These are phyloP conservation scores for Fusarium anguioides DNA, from an alignment of 2,329 filamentous ascomycete genomes.

Conservation along the genomic window DNA sequence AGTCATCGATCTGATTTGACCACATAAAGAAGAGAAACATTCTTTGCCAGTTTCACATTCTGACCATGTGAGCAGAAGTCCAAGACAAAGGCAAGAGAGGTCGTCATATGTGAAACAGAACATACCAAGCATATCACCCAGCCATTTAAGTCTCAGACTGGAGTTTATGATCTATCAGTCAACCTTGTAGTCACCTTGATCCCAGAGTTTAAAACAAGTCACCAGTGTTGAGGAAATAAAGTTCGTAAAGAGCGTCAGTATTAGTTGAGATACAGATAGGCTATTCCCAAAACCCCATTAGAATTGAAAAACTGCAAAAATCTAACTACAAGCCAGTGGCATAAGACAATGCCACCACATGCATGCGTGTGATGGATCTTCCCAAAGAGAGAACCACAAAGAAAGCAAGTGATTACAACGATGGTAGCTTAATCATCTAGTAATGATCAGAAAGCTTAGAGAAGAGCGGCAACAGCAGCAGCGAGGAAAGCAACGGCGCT, in stretches of 20 bases:
- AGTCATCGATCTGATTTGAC: too few species aligned
- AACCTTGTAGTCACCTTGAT: too few species aligned
- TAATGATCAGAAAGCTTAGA: slow-evolving; percentile 13
- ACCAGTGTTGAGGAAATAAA: neutral
- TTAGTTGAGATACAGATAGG: slow-evolving; percentile 19
- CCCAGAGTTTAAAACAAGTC: neutral
- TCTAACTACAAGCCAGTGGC: slow-evolving; percentile 28
- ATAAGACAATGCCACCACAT: slow-evolving; percentile 17
- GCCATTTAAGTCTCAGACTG: too few species aligned
- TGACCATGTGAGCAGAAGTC: neutral
- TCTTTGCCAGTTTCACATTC: neutral
- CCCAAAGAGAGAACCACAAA: slow-evolving; percentile 25
- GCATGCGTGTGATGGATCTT: neutral
- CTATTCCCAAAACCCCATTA: slow-evolving; percentile 21
- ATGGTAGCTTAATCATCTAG: too few species aligned
- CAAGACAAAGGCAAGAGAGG: neutral
- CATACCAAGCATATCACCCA: neutral
- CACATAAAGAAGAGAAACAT: too few species aligned
- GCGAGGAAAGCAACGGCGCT: slow-evolving; percentile 34
- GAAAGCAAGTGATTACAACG: neutral
- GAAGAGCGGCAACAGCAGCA: slow-evolving; percentile 28
- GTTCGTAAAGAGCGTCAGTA: slow-evolving; percentile 5
- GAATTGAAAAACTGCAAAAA: slow-evolving; percentile 18
- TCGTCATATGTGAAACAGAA: neutral
- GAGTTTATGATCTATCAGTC: too few species aligned